These are phyloP conservation scores for Colletotrichum trifolii DNA, from an alignment of 2,329 filamentous ascomycete species.

Conservation along the genomic window DNA sequence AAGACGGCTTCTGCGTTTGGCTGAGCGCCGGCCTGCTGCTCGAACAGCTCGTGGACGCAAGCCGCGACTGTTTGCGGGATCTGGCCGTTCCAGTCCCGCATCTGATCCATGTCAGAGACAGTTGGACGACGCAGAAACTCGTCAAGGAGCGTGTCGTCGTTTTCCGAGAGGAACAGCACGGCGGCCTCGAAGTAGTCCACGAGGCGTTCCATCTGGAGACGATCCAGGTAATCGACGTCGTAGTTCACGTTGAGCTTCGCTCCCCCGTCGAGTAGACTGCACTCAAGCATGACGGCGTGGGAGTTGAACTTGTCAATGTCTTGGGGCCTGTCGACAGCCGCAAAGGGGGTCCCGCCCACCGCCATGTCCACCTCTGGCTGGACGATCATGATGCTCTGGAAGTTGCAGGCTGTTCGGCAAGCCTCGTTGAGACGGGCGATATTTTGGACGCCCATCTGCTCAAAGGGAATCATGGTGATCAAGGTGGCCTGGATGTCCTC, in stretches of 20 bases:
- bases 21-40: background rate
- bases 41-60: slow-evolving; percentile 21
- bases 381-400: slow-evolving; percentile 35
- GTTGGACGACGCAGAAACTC: background rate
- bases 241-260: slow-evolving; percentile 20
- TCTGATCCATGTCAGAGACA: background rate
- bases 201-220: slow-evolving; percentile 4
- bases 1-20: slow-evolving; percentile 28
- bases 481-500: slow-evolving; percentile 43
- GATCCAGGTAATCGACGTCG: slow-evolving; percentile 9
- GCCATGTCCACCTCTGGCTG: slow-evolving; percentile 36
- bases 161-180: slow-evolving; percentile 6
- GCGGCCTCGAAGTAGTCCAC: slow-evolving; percentile 26
- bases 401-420: slow-evolving; percentile 24
- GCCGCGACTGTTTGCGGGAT: background rate
- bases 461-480: slow-evolving; percentile 42
- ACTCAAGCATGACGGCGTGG: slow-evolving; percentile 27
- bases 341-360: slow-evolving; percentile 10
- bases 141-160: background rate
- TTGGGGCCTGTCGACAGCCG: slow-evolving; percentile 11
- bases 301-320: slow-evolving; percentile 31
- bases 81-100: slow-evolving; percentile 2
- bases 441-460: slow-evolving; percentile 46
- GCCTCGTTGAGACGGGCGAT: slow-evolving; percentile 38
- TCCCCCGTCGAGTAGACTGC: slow-evolving; percentile 3